phyloP scores from a whole-genome alignment of 2,329 filamentous ascomycete species.

The Colletotrichum simmondsii region DNA sequence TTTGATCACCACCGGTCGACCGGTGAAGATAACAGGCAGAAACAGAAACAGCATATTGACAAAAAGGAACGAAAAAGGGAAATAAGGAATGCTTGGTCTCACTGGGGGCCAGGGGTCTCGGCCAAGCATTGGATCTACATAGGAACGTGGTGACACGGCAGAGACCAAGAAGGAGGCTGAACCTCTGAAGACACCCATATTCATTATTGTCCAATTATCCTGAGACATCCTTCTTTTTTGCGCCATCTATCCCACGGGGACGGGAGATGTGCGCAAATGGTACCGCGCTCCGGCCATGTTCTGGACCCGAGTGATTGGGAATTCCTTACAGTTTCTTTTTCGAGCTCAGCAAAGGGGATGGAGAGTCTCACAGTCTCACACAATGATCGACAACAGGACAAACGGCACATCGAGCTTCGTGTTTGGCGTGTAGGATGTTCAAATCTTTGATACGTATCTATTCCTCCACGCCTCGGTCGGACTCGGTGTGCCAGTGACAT shows the following conservation, averaged over 20 bases:
- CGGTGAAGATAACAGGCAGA: background rate
- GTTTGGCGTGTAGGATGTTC: background rate
- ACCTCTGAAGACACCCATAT: background rate
- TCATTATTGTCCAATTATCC: background rate
- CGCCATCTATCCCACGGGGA: background rate
- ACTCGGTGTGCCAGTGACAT: too few species aligned
- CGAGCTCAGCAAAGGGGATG: background rate
- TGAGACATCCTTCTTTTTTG: background rate
- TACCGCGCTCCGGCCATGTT: background rate
- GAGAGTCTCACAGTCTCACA: background rate
- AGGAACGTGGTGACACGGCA: background rate
- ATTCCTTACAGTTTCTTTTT: background rate
- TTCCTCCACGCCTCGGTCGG: too few species aligned
- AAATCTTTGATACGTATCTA: background rate
- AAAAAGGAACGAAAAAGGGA: background rate
- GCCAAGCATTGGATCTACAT: background rate
- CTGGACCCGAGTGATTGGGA: background rate
- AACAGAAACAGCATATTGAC: background rate
- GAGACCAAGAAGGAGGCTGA: background rate
- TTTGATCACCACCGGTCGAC: background rate
- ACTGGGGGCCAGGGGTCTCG: background rate
- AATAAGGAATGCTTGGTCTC: background rate
- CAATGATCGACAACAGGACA: background rate
- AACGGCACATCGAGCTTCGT: background rate
- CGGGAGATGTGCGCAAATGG: background rate